Conservation (phyloP, 2,329 filamentous ascomycete species). For the Thelonectria discophora region DNA sequence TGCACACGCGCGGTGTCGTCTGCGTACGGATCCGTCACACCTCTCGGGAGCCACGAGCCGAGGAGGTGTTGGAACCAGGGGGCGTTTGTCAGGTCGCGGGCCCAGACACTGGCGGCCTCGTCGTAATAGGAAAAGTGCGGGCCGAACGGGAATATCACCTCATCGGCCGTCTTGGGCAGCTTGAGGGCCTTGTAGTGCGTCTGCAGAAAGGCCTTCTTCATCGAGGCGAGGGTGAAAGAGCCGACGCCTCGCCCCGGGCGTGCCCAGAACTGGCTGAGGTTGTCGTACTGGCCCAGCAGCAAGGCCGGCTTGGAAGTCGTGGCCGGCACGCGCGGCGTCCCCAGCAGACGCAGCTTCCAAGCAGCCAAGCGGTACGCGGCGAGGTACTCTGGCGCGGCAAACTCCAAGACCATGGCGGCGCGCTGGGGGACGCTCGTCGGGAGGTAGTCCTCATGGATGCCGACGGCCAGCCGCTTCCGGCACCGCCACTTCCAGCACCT, state of each 20-base stretch:
- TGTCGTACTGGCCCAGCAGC: neutral
- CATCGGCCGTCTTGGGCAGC: conserved; percentile 19
- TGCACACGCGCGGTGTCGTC: neutral
- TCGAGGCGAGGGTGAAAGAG: conserved; percentile 36
- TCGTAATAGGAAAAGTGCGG: conserved; percentile 35
- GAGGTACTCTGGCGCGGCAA: conserved; percentile 58
- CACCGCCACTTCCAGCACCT: conserved; percentile 27
- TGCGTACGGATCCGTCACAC: conserved; percentile 24
- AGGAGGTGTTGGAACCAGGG: conserved; percentile 20
- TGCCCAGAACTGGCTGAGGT: conserved; percentile 1
- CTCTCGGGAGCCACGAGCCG: conserved; percentile 41
- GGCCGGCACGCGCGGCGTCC: neutral
- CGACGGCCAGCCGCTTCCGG: conserved; percentile 30
- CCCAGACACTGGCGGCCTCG: conserved; percentile 25
- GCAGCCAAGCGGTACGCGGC: conserved; percentile 41
- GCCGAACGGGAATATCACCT: conserved; percentile 32
- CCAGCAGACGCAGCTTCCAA: conserved; percentile 27
- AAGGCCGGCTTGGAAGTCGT: neutral
- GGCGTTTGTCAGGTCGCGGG: conserved; percentile 14
- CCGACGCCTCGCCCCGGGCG: neutral
- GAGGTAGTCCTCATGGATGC: conserved; percentile 38
- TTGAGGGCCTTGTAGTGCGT: conserved; percentile 38
- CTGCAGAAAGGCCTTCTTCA: conserved; percentile 38
- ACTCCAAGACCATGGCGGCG: conserved; percentile 58
- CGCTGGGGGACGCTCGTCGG: conserved; percentile 23